Evolutionary conservation across 371 early-diverging fungal genomes (phyloP).

Genomic region (Gilbertella persicaria): DNA sequence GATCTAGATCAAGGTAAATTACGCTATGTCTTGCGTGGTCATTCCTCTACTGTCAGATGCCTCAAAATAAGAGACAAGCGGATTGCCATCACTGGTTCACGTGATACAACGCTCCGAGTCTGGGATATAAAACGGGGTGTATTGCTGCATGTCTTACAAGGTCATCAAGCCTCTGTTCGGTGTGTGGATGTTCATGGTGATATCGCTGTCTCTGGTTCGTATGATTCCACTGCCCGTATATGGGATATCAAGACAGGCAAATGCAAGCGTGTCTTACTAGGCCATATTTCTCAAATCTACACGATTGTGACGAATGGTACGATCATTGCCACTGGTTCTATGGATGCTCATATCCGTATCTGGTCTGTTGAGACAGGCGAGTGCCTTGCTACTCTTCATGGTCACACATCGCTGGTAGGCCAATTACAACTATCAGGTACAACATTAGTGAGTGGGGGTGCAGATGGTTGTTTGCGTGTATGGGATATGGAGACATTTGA

Average conservation of each 20-base stretch:
- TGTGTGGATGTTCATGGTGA: constrained; percentile 81
- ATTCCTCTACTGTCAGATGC: constrained; percentile 89
- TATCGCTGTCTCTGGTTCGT: constrained; percentile 83
- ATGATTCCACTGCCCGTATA: constrained; percentile 85
- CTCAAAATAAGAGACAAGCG: constrained; percentile 70
- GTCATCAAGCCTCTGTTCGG: constrained; percentile 81
- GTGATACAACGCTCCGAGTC: constrained; percentile 85
- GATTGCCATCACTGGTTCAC: constrained; percentile 84
- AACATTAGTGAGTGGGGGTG: constrained; percentile 80
- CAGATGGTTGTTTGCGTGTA: constrained; percentile 84
- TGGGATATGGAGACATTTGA: constrained; percentile 79
- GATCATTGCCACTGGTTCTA: constrained; percentile 71
- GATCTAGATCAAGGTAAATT: constrained; percentile 77
- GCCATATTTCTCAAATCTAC: constrained; percentile 67
- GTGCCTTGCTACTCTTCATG: constrained; percentile 61
- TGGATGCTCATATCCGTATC: constrained; percentile 73
- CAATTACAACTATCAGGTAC: constrained; percentile 74
- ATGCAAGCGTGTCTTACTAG: constrained; percentile 66
- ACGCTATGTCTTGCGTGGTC: constrained; percentile 82
- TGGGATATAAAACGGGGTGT: constrained; percentile 78
- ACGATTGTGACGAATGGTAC: constrained; percentile 69
- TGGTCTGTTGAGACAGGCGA: constrained; percentile 68
- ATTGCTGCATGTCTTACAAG: constrained; percentile 57
- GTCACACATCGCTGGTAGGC: constrained; percentile 87
- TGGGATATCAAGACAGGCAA: constrained; percentile 83